These are phyloP conservation scores for Inosperma sp. DNA, from an alignment of 768 basidiomycete species.

Conservation along the genomic window DNA sequence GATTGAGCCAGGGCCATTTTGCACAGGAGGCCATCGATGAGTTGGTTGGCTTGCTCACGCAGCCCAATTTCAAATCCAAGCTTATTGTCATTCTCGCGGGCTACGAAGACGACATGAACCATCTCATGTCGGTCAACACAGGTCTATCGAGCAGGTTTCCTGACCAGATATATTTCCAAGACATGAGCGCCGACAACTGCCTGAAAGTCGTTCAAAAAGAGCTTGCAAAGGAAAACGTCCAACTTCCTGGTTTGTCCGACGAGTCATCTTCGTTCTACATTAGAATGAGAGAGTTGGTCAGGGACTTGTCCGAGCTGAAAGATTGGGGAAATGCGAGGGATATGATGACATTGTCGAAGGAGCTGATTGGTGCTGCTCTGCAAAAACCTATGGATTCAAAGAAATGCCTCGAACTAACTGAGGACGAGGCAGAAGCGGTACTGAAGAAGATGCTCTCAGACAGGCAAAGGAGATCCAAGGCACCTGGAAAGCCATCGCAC, in stretches of 20 bases:
- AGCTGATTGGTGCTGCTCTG: slow-evolving; percentile 42
- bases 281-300: slow-evolving; percentile 36
- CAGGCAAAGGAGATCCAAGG: slow-evolving; percentile 11
- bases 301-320: slow-evolving; percentile 39
- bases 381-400: slow-evolving; percentile 3
- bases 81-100: slow-evolving; percentile 66
- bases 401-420: slow-evolving; percentile 1
- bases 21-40: slow-evolving; percentile 72
- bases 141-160: slow-evolving; percentile 68
- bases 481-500: slow-evolving; percentile 2
- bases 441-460: slow-evolving; percentile 20
- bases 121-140: slow-evolving; percentile 51
- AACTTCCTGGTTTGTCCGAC: slow-evolving; percentile 33
- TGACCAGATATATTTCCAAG: slow-evolving; percentile 51
- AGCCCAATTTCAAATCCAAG: slow-evolving; percentile 51
- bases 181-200: slow-evolving; percentile 48
- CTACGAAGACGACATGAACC: slow-evolving; percentile 64
- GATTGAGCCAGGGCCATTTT: slow-evolving; percentile 55
- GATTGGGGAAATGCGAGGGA: slow-evolving; percentile 72
- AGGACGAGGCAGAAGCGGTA: slow-evolving; percentile 13
- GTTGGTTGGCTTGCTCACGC: slow-evolving; percentile 57
- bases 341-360: slow-evolving; percentile 48
- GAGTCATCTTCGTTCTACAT: slow-evolving; percentile 24
- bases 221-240: slow-evolving; percentile 41
- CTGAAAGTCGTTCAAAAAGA: slow-evolving; percentile 45